Conservation (phyloP, 1,284 basidiomycete genomes). For the Ustilago cynodontis region DNA sequence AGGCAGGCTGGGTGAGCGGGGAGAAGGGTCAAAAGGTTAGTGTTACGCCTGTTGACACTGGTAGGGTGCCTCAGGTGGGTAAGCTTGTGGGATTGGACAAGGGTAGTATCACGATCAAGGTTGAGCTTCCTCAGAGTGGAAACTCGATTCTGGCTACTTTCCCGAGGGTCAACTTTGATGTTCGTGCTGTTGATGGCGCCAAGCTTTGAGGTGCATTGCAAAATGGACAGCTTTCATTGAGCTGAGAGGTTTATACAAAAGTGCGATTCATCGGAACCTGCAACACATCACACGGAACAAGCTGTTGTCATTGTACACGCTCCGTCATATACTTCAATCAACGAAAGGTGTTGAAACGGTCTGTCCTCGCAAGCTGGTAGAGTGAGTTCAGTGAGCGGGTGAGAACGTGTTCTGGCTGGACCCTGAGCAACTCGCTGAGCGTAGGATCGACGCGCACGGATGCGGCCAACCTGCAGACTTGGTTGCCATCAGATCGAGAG, state of each 20-base stretch:
- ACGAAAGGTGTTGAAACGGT: no score
- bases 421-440: background rate
- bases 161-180: conserved; percentile 46
- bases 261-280: no score
- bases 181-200: conserved; percentile 29
- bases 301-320: background rate
- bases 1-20: conserved; percentile 42
- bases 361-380: no score
- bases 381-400: no score
- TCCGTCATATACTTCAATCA: conserved; percentile 1
- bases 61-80: conserved; percentile 44
- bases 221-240: background rate
- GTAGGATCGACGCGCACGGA: conserved; percentile 9
- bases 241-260: no score
- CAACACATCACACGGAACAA: no score
- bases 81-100: conserved; percentile 27
- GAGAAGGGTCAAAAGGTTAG: conserved; percentile 39
- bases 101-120: conserved; percentile 30
- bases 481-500: background rate
- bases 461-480: conserved; percentile 7
- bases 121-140: conserved; percentile 16
- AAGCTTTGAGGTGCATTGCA: conserved; percentile 21
- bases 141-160: conserved; percentile 41
- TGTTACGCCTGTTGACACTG: conserved; percentile 46
- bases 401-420: background rate